Evolutionary conservation across 345 rosid genomes (phyloP), one percentile per base, ranked within the genome.

Genomic region (Dovyalis caffra): DNA sequence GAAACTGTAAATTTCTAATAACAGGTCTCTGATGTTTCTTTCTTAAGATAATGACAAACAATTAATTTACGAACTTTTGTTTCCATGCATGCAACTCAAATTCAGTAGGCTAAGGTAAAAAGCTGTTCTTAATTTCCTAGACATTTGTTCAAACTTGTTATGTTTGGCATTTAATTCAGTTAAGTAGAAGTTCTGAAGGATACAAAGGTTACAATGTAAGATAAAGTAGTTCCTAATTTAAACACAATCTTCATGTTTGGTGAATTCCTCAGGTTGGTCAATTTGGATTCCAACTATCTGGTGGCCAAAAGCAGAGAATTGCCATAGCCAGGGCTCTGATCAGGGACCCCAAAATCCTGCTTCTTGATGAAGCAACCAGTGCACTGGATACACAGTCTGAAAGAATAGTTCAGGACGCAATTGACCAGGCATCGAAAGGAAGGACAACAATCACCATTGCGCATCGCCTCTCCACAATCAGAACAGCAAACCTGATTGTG

Each of bases 351-450:
- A 90, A 85, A 70, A 90, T 90, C 72, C 71, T 90, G 78, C 79
- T 90, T 51, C 89, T 90, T 2, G 92, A 88, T 71, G 94, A 90
- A 73, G 92, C 94, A 74, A 88, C 94, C 1, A 88, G 94, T 82
- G 94, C 92, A 35, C 72, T 88, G 58, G 94, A 90, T 74, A 79
- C 83, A 63, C 90, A 90, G n/a, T 86, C 94, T 43, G 92, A 90
- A 70, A 86, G 85, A 66, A 28, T 82, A 66, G 92, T 90, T 57
- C 94, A 86, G 74, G 90, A 80, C 64, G 90, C 92, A 57, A 84
- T 90, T 61, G 89, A 88, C 66, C 81, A 86, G 73, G 94, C 87
- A 68, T 83, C 89, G 12, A 78, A 70, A 34, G 94, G 94, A 53
- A 86, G 92, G 77, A 88, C 92, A 35, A 71, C 90, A 18, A 79